Evolutionary conservation across 73 alveolate genomes (phyloP).

Genomic region (Paramecium octaurelia): DNA sequence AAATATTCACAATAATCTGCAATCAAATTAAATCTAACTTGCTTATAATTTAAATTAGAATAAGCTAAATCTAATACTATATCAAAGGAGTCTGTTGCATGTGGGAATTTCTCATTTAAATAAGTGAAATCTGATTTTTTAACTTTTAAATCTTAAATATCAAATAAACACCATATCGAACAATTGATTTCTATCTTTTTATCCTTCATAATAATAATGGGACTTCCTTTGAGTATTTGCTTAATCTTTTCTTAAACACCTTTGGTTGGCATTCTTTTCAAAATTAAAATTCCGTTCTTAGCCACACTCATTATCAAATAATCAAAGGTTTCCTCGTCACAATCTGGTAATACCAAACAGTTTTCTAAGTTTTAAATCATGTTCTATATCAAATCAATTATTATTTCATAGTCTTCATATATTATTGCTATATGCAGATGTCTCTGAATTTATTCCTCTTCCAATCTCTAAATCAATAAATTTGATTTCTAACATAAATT

Average conservation of each 20-base stretch:
- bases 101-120: background rate
- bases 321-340: slow-evolving; percentile 47
- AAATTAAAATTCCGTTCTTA: background rate
- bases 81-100: background rate
- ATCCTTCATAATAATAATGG: background rate
- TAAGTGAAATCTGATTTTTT: background rate
- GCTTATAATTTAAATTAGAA: slow-evolving; percentile 2
- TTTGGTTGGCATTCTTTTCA: background rate
- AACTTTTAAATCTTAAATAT: background rate
- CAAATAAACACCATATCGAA: slow-evolving; percentile 19
- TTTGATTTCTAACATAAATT: background rate
- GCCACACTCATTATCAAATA: background rate
- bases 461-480: background rate
- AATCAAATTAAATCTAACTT: background rate
- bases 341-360: background rate
- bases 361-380: background rate
- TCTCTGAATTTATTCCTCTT: background rate
- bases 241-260: background rate
- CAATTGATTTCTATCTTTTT: background rate
- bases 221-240: background rate
- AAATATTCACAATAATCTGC: slow-evolving; percentile 26
- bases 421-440: slow-evolving; percentile 14
- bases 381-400: background rate
- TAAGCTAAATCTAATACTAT: slow-evolving; percentile 21
- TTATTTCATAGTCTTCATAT: slow-evolving; percentile 17